These are phyloP conservation scores for Ophiostoma triangulosporum DNA, from an alignment of 2,329 filamentous ascomycete species.

Conservation along the genomic window DNA sequence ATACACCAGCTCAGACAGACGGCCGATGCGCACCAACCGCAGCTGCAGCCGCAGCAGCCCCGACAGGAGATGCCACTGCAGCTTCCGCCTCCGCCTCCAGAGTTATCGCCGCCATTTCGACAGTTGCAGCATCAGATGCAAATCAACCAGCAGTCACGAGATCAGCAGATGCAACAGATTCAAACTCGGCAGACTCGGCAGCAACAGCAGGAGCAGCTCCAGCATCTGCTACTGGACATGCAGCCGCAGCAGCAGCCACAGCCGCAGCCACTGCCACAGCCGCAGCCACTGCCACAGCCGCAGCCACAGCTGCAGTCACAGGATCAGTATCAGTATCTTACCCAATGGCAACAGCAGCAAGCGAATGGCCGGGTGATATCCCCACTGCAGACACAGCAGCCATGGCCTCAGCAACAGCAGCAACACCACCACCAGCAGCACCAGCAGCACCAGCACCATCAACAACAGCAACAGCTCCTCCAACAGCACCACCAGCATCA, in stretches of 20 bases:
- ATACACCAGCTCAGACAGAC: not conserved
- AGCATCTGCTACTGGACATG: not conserved
- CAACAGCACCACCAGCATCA: not conserved
- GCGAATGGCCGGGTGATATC: not conserved
- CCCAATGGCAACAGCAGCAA: not conserved
- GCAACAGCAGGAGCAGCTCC: slow-evolving; percentile 7
- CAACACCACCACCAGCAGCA: not conserved
- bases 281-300: not conserved
- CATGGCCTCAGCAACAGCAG: not conserved
- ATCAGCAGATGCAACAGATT: slow-evolving; percentile 4
- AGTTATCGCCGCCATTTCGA: not conserved
- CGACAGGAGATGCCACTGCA: too few species aligned
- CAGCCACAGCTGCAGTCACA: not conserved
- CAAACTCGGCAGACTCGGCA: slow-evolving; percentile 1
- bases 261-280: not conserved
- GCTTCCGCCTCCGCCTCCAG: too few species aligned
- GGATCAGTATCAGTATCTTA: not conserved
- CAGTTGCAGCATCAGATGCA: not conserved
- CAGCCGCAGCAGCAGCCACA: not conserved
- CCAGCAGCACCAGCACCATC: not conserved
- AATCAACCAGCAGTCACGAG: slow-evolving; percentile 3
- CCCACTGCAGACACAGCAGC: not conserved
- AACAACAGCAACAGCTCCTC: not conserved
- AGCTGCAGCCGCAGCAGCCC: slow-evolving; percentile 3
- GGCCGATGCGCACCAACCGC: slow-evolving; percentile 1